Evolutionary conservation across 768 basidiomycete species (phyloP).

Genomic region (Mrakia frigida): DNA sequence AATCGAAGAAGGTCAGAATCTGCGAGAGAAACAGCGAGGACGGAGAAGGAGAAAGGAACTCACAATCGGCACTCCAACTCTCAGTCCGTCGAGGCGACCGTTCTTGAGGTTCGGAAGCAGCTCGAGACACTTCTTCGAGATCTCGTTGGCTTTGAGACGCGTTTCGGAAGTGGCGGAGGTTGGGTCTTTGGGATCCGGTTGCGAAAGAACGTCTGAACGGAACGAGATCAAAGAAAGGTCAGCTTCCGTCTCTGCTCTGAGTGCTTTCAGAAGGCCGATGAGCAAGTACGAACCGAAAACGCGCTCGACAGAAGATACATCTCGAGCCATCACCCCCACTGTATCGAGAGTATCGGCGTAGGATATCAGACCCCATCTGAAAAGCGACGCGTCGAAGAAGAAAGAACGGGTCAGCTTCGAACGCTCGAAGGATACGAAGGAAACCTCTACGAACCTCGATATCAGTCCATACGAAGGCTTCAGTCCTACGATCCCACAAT

Average conservation of each 20-base stretch:
- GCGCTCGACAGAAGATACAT: constrained; percentile 50
- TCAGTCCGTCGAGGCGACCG: constrained; percentile 51
- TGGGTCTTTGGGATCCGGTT: constrained; percentile 65
- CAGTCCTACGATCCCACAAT: constrained; percentile 83
- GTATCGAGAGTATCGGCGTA: constrained; percentile 95
- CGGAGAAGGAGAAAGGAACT: constrained; percentile 9
- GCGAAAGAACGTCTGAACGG: constrained; percentile 49
- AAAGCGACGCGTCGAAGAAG: constrained; percentile 16
- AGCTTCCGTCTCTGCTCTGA: not conserved
- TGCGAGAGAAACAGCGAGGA: not conserved
- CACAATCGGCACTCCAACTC: constrained; percentile 73
- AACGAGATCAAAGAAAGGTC: not conserved
- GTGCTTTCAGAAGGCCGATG: not conserved
- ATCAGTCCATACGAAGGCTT: constrained; percentile 94
- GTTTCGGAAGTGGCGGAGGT: constrained; percentile 56
- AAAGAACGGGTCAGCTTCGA: not conserved
- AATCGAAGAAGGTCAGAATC: not conserved
- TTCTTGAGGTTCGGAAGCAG: constrained; percentile 14
- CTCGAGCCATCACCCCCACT: constrained; percentile 70
- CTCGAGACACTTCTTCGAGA: constrained; percentile 12
- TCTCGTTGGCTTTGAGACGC: constrained; percentile 42
- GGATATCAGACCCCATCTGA: constrained; percentile 81
- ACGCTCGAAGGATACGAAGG: not conserved
- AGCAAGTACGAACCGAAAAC: constrained; percentile 56
- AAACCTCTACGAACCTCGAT: constrained; percentile 58